A percentile compares a stretch with the other conserved stretches of the same genome.
Conservation (phyloP, 805 yeast species). For the Wickerhamiella alocasiicola region DNA sequence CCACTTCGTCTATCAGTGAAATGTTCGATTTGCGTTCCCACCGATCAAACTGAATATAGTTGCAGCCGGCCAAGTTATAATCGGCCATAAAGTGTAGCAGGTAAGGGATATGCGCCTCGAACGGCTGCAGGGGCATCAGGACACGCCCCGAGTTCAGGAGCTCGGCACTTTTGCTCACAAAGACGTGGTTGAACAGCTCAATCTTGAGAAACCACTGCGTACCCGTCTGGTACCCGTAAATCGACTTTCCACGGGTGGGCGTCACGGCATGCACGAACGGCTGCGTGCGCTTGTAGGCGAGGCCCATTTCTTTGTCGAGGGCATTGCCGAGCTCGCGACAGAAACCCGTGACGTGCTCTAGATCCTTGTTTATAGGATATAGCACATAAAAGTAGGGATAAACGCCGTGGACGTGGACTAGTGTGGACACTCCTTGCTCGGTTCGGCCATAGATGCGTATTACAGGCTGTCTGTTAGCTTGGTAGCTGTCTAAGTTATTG, state of each 20-base stretch:
- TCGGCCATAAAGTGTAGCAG: constrained; percentile 69
- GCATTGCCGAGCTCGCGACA: constrained; percentile 14
- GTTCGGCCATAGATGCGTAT: constrained; percentile 65
- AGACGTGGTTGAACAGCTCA: constrained; percentile 49
- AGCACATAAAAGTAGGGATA: constrained; percentile 65
- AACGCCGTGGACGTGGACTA: constrained; percentile 70
- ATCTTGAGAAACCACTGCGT: constrained; percentile 57
- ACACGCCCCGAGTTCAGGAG: constrained; percentile 36
- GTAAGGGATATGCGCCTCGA: constrained; percentile 73
- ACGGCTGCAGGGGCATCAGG: constrained; percentile 36
- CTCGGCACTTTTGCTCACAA: constrained; percentile 42
- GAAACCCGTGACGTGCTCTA: constrained; percentile 11
- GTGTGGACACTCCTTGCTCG: constrained; percentile 43
- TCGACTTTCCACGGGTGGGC: constrained; percentile 62
- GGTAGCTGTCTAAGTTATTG: constrained; percentile 26
- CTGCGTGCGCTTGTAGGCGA: constrained; percentile 20
- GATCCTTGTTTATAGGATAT: constrained; percentile 17
- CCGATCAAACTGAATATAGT: constrained; percentile 44
- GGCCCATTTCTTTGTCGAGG: constrained; percentile 24
- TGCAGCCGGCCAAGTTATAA: constrained; percentile 73
- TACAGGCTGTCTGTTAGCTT: constrained; percentile 43
- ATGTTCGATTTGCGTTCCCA: neutral
- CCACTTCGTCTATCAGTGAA: constrained; percentile 40
- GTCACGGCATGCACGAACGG: constrained; percentile 25
- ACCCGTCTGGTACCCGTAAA: constrained; percentile 72